A percentile compares a stretch with the other conserved stretches of the same genome.
These are phyloP conservation scores for Pseudonitzschia multiseries DNA, from an alignment of 108 stramenopile genomes.

Conservation along the genomic window DNA sequence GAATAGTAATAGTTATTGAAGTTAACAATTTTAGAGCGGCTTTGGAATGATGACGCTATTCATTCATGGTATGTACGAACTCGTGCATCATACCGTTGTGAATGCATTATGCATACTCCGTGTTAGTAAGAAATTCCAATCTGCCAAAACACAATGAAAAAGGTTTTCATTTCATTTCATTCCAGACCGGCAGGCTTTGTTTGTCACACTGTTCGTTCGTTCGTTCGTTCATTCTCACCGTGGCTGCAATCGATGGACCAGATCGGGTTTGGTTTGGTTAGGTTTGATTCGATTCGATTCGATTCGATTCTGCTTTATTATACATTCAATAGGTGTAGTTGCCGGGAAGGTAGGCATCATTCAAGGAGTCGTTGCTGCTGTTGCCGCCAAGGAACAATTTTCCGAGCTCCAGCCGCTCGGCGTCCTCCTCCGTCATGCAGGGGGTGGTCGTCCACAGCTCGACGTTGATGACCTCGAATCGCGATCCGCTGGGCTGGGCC, in stretches of 20 bases:
- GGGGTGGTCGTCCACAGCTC: conserved; percentile 84
- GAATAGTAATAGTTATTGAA: no score
- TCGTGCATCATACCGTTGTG: no score
- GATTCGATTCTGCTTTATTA: neutral
- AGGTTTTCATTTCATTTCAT: no score
- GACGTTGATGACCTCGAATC: conserved; percentile 69
- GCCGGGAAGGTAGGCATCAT: neutral
- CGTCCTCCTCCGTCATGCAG: conserved; percentile 54
- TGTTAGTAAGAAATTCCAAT: no score
- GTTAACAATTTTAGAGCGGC: no score
- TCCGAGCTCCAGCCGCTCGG: conserved; percentile 64
- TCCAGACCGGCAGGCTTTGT: no score
- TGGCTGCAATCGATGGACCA: neutral
- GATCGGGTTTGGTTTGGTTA: neutral
- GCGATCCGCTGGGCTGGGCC: conserved; percentile 29
- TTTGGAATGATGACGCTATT: no score
- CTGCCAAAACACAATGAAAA: no score
- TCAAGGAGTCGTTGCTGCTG: neutral
- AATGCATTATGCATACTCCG: no score
- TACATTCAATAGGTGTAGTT: neutral
- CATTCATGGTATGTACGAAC: no score
- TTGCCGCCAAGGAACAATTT: conserved; percentile 44
- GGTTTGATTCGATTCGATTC: neutral
- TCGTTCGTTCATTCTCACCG: no score
- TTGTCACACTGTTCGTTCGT: no score